Conservation (phyloP, 2,329 filamentous ascomycete genomes). For the Botrytis byssoidea region DNA sequence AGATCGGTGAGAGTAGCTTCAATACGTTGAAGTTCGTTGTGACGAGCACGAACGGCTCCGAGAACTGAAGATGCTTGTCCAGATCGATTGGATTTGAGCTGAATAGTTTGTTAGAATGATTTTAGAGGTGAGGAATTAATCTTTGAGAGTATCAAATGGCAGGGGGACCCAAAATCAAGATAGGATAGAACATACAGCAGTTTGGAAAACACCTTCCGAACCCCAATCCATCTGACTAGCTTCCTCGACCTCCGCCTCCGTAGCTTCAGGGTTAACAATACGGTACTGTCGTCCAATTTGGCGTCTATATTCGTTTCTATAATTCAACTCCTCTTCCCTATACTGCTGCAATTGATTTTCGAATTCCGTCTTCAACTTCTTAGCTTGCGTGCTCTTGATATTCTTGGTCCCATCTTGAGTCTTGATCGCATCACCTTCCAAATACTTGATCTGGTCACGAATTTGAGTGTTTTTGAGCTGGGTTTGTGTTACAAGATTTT, state of each 20-base stretch:
- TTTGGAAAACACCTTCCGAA: conserved; percentile 78
- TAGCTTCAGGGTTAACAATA: conserved; percentile 80
- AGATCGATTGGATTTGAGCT: conserved; percentile 74
- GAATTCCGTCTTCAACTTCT: conserved; percentile 72
- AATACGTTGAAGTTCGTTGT: conserved; percentile 80
- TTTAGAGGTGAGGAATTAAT: background rate
- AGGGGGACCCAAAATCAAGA: background rate
- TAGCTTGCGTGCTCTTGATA: conserved; percentile 70
- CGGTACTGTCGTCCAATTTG: conserved; percentile 78
- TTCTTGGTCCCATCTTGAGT: conserved; percentile 59
- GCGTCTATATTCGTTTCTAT: conserved; percentile 69
- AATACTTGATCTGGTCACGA: conserved; percentile 73
- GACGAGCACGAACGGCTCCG: conserved; percentile 75
- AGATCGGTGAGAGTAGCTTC: conserved; percentile 73
- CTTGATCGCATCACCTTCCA: conserved; percentile 68
- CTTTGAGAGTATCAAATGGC: background rate
- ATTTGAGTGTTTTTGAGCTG: conserved; percentile 72
- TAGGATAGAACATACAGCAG: conserved; percentile 58
- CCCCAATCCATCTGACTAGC: conserved; percentile 71
- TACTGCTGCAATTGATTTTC: conserved; percentile 69
- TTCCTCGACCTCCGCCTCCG: conserved; percentile 67
- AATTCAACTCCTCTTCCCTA: conserved; percentile 67
- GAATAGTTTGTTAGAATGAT: conserved; percentile 21
- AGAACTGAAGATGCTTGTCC: conserved; percentile 72
- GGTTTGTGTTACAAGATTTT: conserved; percentile 67